phyloP scores from a whole-genome alignment of 176 grass and related monocot genomes.

The Aegilops tauschii region DNA sequence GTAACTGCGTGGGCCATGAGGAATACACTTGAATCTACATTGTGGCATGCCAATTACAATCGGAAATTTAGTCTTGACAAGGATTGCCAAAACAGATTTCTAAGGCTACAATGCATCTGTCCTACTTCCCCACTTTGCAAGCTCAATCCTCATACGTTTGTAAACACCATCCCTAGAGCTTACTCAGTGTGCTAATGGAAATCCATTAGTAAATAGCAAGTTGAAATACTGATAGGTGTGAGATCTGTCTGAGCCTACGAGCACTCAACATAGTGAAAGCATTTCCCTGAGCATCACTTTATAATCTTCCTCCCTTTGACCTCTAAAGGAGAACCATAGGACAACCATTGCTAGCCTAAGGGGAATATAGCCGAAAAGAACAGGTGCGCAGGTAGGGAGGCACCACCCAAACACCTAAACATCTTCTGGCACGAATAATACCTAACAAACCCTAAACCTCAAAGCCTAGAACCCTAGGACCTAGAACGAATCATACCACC shows the following conservation, averaged over 20 bases:
- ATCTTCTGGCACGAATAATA: constrained; percentile 2
- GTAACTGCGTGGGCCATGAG: not conserved
- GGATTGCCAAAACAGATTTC: not conserved
- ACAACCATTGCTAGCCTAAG: not conserved
- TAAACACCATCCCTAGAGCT: not conserved
- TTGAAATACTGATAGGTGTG: not conserved
- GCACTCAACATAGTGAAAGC: not conserved
- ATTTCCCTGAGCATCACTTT: not conserved
- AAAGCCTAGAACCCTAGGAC: constrained; percentile 20
- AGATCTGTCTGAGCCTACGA: not conserved
- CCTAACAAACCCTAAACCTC: constrained; percentile 33
- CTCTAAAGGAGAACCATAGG: not conserved
- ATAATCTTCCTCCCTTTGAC: not conserved
- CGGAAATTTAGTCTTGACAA: not conserved
- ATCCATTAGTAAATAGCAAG: not conserved
- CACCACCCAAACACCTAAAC: constrained; percentile 20
- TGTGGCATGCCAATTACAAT: not conserved
- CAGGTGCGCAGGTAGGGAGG: constrained; percentile 1
- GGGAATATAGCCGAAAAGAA: constrained; percentile 3
- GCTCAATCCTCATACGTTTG: not conserved
- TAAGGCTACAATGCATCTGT: not conserved
- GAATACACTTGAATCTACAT: not conserved
- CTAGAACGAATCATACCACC: constrained; percentile 31
- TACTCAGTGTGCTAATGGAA: not conserved
- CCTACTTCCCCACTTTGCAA: not conserved